Base-by-base conservation (phyloP, 75 land plant genomes). In the Pseudotsuga menziesii region DNA sequence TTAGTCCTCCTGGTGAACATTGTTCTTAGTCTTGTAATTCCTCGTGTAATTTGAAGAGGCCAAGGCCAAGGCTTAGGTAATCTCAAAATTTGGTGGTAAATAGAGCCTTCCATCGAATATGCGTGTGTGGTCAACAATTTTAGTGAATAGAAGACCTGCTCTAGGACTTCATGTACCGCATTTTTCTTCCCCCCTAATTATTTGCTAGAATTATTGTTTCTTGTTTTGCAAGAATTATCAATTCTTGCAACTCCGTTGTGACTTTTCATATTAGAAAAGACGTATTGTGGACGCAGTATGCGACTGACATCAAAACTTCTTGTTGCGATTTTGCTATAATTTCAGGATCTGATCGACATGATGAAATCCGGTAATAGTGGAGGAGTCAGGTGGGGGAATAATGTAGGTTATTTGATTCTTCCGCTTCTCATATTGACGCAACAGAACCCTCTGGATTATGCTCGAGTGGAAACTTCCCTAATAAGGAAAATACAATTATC, bases 381-480 rank as follows among this genome's bases (percentile, higher is more conserved):
- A 16, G 55, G 82, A 57, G 76, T 61, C 0, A 77, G 82, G 61
- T 93, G 90, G 93, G 98, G 98, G 12, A 95, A 95, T 76, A 44
- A 78, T 76, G 61, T 95, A 57, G 96, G 96, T 0, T 95, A 88
- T 71, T 35, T 91, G 5, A 71, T 95, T 19, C 67, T 93, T 3
- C 90, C 91, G 0, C 70, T 95, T 41, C 80, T 79, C 14, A 77
- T 91, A 32, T 80, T 15, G 4, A 26, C 72, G 32, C 54, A 74
- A 0, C 72, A 89, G 12, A 82, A 89, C 32, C 94, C 96, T 35
- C 80, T 95, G 60, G 89, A 93, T 58, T 84, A 89, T 73, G 84
- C 91, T 26, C 78, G 84, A 20, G 73, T 77, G 39, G 91, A 94
- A 4, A 88, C 82, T 58, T 77, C 54, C 2, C 77, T 85, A 0